Evolutionary conservation across 441 rosid species (phyloP).

Genomic region (Eugenia klotzschiana): DNA sequence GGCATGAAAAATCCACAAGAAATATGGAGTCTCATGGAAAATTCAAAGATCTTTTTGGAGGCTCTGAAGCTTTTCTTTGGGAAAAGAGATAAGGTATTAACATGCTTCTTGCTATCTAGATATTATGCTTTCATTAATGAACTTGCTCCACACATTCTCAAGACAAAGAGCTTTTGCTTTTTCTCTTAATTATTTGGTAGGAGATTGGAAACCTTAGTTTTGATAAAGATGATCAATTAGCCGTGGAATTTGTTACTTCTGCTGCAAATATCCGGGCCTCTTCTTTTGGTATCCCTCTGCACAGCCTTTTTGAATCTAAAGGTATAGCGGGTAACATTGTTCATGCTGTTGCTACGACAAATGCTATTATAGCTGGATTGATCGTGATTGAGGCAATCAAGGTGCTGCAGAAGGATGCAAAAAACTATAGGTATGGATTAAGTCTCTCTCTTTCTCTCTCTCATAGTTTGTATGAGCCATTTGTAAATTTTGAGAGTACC

Average conservation of each 20-base stretch:
- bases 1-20: constrained; percentile 97
- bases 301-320: constrained; percentile 96
- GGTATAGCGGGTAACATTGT: constrained; percentile 97
- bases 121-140: not conserved
- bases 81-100: constrained; percentile 57
- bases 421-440: constrained; percentile 54
- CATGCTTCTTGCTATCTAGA: not conserved
- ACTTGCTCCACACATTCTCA: not conserved
- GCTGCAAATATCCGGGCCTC: constrained; percentile 95
- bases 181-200: constrained; percentile 19
- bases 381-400: constrained; percentile 94
- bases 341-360: constrained; percentile 96
- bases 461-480: not conserved
- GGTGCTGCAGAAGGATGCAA: constrained; percentile 56
- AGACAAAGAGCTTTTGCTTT: not conserved
- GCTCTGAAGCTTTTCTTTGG: constrained; percentile 54
- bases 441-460: constrained; percentile 2
- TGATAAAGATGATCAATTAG: constrained; percentile 96
- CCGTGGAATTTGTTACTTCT: constrained; percentile 92
- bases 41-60: constrained; percentile 68
- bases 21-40: constrained; percentile 69
- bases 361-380: constrained; percentile 83
- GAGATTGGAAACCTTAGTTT: constrained; percentile 82
- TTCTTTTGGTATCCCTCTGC: constrained; percentile 82
- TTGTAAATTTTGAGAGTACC: not conserved